phyloP scores from a whole-genome alignment of 1,284 basidiomycete species.

The Fomitopsis betulina region DNA sequence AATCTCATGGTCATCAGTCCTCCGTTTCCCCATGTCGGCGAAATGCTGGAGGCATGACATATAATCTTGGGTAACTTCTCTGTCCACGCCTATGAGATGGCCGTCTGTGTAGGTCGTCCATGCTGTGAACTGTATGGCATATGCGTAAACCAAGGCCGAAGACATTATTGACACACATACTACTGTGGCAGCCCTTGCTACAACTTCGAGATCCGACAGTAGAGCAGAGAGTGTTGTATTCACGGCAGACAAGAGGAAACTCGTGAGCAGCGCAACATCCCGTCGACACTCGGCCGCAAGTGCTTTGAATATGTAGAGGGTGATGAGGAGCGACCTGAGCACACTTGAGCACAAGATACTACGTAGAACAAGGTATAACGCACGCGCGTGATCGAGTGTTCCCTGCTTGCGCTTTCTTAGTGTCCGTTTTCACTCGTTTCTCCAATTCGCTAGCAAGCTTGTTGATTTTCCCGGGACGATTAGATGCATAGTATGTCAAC shows the following conservation, averaged over 20 bases:
- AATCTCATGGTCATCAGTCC: conserved; percentile 55
- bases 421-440: conserved; percentile 69
- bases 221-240: conserved; percentile 61
- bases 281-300: conserved; percentile 88
- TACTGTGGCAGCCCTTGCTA: conserved; percentile 78
- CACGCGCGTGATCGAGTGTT: conserved; percentile 81
- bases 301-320: conserved; percentile 80
- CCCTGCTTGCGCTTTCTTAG: conserved; percentile 60
- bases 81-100: conserved; percentile 74
- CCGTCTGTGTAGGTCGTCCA: conserved; percentile 94
- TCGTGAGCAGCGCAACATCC: conserved; percentile 81
- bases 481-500: conserved; percentile 89
- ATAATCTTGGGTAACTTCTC: conserved; percentile 67
- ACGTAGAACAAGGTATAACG: conserved; percentile 29
- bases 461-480: conserved; percentile 84
- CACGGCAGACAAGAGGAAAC: conserved; percentile 74
- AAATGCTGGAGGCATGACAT: conserved; percentile 68
- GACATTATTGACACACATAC: conserved; percentile 40
- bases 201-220: conserved; percentile 78
- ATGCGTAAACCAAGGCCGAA: neutral
- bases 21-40: conserved; percentile 51
- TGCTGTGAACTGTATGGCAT: conserved; percentile 68
- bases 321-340: conserved; percentile 77
- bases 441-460: conserved; percentile 86
- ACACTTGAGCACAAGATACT: neutral